Evolutionary conservation across 345 rosid species (phyloP).

Genomic region (Lepidium didymum): DNA sequence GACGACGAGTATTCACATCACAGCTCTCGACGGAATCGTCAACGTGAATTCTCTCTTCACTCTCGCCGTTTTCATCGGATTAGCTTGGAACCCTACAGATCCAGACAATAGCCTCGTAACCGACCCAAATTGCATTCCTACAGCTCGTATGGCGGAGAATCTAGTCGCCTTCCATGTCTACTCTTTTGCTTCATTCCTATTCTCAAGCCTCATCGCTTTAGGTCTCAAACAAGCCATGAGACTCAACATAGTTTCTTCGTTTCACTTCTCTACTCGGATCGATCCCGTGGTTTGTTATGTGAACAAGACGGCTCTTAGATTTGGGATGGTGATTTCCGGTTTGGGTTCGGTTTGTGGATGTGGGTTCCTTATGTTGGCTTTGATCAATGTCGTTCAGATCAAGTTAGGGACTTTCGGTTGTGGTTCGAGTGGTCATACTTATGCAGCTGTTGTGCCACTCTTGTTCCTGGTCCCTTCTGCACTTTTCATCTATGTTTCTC

Average conservation of each 20-base stretch:
- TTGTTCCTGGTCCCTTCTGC: constrained; percentile 59
- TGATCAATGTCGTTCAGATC: constrained; percentile 68
- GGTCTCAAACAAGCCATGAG: constrained; percentile 80
- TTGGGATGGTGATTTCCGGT: constrained; percentile 71
- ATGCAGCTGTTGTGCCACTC: constrained; percentile 69
- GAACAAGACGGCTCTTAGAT: constrained; percentile 49
- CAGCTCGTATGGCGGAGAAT: constrained; percentile 39
- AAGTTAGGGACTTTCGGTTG: constrained; percentile 72
- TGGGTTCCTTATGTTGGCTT: constrained; percentile 62
- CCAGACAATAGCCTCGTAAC: constrained; percentile 36
- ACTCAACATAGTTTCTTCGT: constrained; percentile 27
- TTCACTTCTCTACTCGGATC: constrained; percentile 16
- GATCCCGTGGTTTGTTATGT: constrained; percentile 30
- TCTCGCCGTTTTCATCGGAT: constrained; percentile 79
- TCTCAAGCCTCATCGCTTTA: constrained; percentile 74
- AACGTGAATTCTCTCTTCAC: constrained; percentile 94
- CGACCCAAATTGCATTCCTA: constrained; percentile 43
- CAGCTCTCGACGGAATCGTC: constrained; percentile 78
- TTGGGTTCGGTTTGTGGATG: constrained; percentile 69
- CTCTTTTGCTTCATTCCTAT: constrained; percentile 74
- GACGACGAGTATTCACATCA: constrained; percentile 78
- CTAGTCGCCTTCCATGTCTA: constrained; percentile 77
- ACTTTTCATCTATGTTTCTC: constrained; percentile 44
- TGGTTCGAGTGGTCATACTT: constrained; percentile 51
- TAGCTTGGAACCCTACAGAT: constrained; percentile 63